Evolutionary conservation across 140 eudicot species (phyloP), one percentile per base, ranked within the genome.

Genomic region (Bidens hawaiensis): DNA sequence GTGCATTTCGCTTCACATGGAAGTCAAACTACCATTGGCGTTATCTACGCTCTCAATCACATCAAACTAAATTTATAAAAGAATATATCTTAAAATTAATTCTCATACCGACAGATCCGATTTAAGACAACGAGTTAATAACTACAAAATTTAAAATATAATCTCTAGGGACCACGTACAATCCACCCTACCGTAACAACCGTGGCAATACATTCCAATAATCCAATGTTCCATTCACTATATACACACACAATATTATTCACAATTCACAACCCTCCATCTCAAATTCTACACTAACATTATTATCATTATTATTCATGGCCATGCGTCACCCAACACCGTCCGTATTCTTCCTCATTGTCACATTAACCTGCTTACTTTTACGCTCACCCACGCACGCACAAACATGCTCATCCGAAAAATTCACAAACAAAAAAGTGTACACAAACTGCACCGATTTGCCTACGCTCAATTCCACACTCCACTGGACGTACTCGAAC

Each of bases 371-470:
- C 24, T 57, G 58, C 18, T 38, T 70, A 5, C 2, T 69, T 26
- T 15, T 76, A 6, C 71, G 31, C 14, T 25, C 64, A n/a, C 81
- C 84, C 5, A 72, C 54, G 7, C 34, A 41, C 30, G 73, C 87
- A 0, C 28, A 55, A 38, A 60, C 53, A 22, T 86, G 95, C 66
- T 62, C 79, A 5, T 77, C 95, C 0, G 33, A 63, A 27, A 76
- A 57, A 1, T 73, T 80, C 67, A 36, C 76, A 16, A 71, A 57
- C 76, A 70, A 60, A 51, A 66, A 49, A 0, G 19, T 34, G 18
- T 90, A 60, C 71, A 19, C 75, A n/a, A 77, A 87, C 71, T 90
- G 97, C 81, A 60, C 70, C 1, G 84, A 90, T 41, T 79, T 90
- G 3, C 86, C 95, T 8, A 18, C 76, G 22, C 83, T 86, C 17